Base-by-base conservation (phyloP, 495 filamentous ascomycete species). In the Arthonia radiata region DNA sequence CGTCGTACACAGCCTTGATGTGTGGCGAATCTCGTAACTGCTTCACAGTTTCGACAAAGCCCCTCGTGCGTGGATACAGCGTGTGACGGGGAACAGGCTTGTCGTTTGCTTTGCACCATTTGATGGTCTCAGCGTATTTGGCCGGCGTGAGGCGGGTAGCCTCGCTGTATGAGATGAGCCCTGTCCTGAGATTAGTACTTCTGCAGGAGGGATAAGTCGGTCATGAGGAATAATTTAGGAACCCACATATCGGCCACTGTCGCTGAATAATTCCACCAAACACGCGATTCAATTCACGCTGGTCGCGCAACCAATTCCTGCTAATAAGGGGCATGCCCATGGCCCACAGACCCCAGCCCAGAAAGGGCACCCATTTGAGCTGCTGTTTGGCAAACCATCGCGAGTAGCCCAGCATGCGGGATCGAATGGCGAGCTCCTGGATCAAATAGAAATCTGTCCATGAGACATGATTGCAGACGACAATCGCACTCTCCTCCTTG, bases 361-460 rank as follows among this genome's bases (percentile, higher is more conserved):
- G 40, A 23, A 66, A 57, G 18, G 63, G 61, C 12, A 68, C 57
- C 44, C 50, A 48, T 15, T 49, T 44, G 25, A 67, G 44, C 38
- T 61, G 48, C 24, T 51, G 47, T 42, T 67, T 67, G 15, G 59
- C 55, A 41, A 66, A 66, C 49, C 56, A 67, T 17, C 59, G 52
- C 37, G 57, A 61, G 17, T 52, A 45, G 6, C 55, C 49, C n/a
- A 65, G 44, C 62, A 67, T 68, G 18, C 53, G 51, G 4, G 56
- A 38, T 24, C 40, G 44, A n/a, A 50, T 26, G 15, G 60, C 61
- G 9, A 65, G 40, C 15, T 50, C 52, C 37, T 67, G 63, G 32
- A 66, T 57, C 46, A 67, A 50, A 44, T 61, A 67, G 41, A 67
- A 64, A 39, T 66, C 62, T 15, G 53, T 47, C 61, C 62, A 67